These are phyloP conservation scores for Colletotrichum filicis DNA, from an alignment of 2,329 filamentous ascomycete genomes.

Conservation along the genomic window DNA sequence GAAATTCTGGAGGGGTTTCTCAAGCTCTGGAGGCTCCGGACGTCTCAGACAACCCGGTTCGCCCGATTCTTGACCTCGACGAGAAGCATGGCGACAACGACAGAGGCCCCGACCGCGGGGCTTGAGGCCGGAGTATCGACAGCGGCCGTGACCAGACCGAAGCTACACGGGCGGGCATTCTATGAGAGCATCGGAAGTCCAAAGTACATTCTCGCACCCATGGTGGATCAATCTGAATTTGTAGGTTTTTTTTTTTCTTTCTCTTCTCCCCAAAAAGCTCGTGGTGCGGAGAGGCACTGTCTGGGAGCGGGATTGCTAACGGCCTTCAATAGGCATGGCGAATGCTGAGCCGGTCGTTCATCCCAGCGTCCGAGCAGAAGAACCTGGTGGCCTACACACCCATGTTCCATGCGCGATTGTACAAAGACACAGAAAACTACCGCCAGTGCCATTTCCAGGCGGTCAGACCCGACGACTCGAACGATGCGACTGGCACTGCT, in stretches of 20 bases:
- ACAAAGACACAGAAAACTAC: slow-evolving; percentile 80
- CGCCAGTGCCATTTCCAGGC: slow-evolving; percentile 86
- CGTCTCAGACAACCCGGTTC: slow-evolving; percentile 29
- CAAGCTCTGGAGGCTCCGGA: slow-evolving; percentile 27
- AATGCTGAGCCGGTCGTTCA: slow-evolving; percentile 93
- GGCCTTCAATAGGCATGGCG: slow-evolving; percentile 81
- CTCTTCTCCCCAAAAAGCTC: not conserved
- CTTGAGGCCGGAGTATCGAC: slow-evolving; percentile 11
- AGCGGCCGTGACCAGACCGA: slow-evolving; percentile 47
- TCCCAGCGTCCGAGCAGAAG: slow-evolving; percentile 72
- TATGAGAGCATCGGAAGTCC: slow-evolving; percentile 96
- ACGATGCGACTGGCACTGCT: slow-evolving; percentile 16
- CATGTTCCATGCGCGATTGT: slow-evolving; percentile 95
- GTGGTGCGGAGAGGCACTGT: not conserved
- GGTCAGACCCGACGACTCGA: slow-evolving; percentile 46
- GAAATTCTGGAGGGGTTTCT: slow-evolving; percentile 31
- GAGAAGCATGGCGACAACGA: slow-evolving; percentile 44
- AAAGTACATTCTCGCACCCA: slow-evolving; percentile 90
- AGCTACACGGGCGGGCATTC: slow-evolving; percentile 87
- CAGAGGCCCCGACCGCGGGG: slow-evolving; percentile 39
- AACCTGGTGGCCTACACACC: slow-evolving; percentile 89
- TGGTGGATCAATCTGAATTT: slow-evolving; percentile 99
- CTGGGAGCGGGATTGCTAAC: not conserved
- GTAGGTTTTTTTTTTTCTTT: slow-evolving; percentile 64
- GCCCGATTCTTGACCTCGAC: slow-evolving; percentile 23